These are phyloP conservation scores for Aspergillus sp. DNA, from an alignment of 2,329 filamentous ascomycete genomes.

Conservation along the genomic window DNA sequence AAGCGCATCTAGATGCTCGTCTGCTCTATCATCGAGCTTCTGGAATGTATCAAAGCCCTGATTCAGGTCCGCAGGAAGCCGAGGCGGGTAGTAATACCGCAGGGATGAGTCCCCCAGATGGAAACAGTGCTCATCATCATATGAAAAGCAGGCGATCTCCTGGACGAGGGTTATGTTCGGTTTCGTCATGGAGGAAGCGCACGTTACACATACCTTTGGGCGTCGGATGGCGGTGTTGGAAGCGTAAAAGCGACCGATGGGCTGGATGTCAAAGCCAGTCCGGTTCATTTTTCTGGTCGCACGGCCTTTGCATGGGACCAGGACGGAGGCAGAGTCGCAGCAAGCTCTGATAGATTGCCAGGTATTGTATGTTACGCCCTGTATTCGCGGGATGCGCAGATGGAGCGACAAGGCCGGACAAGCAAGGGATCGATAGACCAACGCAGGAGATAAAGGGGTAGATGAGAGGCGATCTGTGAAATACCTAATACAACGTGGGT, in stretches of 20 bases:
- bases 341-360: no score
- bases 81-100: slow-evolving; percentile 82
- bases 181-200: background rate
- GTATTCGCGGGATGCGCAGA: no score
- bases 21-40: slow-evolving; percentile 76
- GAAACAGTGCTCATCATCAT: slow-evolving; percentile 78
- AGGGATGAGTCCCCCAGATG: slow-evolving; percentile 75
- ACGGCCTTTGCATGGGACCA: background rate
- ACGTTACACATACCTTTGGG: slow-evolving; percentile 58
- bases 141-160: slow-evolving; percentile 94
- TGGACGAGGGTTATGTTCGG: slow-evolving; percentile 35
- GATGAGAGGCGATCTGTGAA: no score
- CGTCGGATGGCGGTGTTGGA: slow-evolving; percentile 69
- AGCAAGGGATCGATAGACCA: no score
- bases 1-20: slow-evolving; percentile 84
- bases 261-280: slow-evolving; percentile 63
- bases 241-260: slow-evolving; percentile 67
- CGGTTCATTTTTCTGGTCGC: slow-evolving; percentile 29
- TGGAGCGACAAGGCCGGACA: no score
- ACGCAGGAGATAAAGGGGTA: no score
- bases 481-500: no score
- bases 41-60: slow-evolving; percentile 78
- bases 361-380: background rate
- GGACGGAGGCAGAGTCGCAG: no score
- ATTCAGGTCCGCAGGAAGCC: slow-evolving; percentile 70